Evolutionary conservation across 306 rosid genomes (phyloP), one percentile per base, ranked within the genome.

Genomic region (Pachyrhizus erosus): DNA sequence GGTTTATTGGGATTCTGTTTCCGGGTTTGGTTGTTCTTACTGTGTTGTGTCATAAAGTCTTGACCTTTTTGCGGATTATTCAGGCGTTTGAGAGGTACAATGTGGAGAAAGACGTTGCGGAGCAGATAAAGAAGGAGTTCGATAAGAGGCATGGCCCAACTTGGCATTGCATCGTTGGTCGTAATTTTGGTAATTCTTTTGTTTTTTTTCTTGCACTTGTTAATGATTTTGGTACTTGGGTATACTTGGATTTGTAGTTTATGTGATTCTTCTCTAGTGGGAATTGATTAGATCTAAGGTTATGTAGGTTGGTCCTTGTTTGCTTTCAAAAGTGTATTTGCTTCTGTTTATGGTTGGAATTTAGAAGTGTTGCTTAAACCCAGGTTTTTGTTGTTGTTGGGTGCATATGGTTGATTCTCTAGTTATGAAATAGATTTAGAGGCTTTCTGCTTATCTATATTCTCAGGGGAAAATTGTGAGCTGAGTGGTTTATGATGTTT

Each of bases 121-220:
- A 92, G 85, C 85, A 65, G 70, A 94, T 94, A 84, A 94, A 90
- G 93, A 90, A 89, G 86, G 98, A 92, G 88, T 94, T 94, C 68
- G 97, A 94, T 78, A 87, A 83, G 84, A 91, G 86, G 85, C 93
- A 90, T 65, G 97, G 97, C 21, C 92, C 97, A 29, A 88, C 97
- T 67, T 94, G 98, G 98, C 98, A 94, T 89, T 94, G 98, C 87
- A 94, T 94, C 77, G 94, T 94, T 62, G 98, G 98, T 55, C 91
- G 94, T 15, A 91, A 91, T 87, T 94, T 91, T 48, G 98, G 98
- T 94, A 91, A 84, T 13, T 42, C 40, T 1, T 69, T 70, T 4
- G 17, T 1, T 61, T 42, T 17, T 9, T 75, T 21, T 33, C 1
- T 64, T 79, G 70, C 57, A 15, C 10, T 42, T 39, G 68, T 64